These are phyloP conservation scores for Lizonia empirigonia DNA, from an alignment of 2,329 filamentous ascomycete genomes.

Conservation along the genomic window DNA sequence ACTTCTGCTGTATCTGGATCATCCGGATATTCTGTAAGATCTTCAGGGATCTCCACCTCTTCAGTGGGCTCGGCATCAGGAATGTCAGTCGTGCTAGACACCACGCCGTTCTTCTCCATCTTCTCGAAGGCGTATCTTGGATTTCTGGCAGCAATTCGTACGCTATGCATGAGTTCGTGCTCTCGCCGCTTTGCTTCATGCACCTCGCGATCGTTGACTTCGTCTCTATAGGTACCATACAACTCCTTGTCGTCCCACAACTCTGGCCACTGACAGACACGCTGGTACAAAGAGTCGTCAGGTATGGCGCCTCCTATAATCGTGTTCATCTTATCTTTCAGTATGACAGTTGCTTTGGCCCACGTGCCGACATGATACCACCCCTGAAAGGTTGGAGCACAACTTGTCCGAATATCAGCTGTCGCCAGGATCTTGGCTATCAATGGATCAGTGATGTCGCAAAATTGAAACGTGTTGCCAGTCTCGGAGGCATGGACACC, in stretches of 20 bases:
- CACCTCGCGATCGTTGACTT: constrained; percentile 32
- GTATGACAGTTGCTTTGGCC: constrained; percentile 82
- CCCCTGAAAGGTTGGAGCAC: constrained; percentile 64
- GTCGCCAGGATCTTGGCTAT: constrained; percentile 69
- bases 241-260: constrained; percentile 42
- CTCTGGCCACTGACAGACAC: constrained; percentile 42
- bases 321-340: constrained; percentile 77
- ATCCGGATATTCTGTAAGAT: constrained; percentile 41
- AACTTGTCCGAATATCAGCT: constrained; percentile 55
- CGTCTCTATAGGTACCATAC: constrained; percentile 34
- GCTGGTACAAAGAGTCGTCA: constrained; percentile 39
- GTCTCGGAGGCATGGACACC: constrained; percentile 75
- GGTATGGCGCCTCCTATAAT: constrained; percentile 46
- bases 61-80: constrained; percentile 23
- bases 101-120: constrained; percentile 24
- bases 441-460: constrained; percentile 84
- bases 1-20: constrained; percentile 33
- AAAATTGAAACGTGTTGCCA: constrained; percentile 92
- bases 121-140: constrained; percentile 44
- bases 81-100: not conserved
- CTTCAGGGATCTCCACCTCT: constrained; percentile 36
- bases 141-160: constrained; percentile 42
- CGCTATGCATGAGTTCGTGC: constrained; percentile 40
- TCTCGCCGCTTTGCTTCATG: constrained; percentile 35
- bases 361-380: constrained; percentile 85